A percentile compares a stretch with the other conserved stretches of the same genome.
phyloP scores from a whole-genome alignment of 345 rosid species.

The Hirschfeldia incana region DNA sequence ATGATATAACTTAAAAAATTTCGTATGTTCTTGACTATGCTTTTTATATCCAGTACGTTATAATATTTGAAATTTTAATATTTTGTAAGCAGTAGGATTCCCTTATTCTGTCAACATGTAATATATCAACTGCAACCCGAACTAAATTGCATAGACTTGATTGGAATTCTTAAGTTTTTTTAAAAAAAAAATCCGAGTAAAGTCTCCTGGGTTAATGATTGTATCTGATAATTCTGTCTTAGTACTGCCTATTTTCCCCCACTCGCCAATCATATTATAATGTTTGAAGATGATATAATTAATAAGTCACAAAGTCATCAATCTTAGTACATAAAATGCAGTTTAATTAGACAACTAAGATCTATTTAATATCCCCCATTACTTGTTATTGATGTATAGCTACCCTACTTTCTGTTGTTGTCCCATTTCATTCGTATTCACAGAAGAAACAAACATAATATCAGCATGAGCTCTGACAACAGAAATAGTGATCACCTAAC shows the following conservation, averaged over 20 bases:
- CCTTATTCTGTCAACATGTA: slow-evolving; percentile 8
- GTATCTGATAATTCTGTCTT: not conserved
- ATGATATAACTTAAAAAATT: not conserved
- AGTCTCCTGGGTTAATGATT: slow-evolving; percentile 1
- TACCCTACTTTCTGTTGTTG: not conserved
- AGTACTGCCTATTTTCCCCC: not conserved
- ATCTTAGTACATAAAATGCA: not conserved
- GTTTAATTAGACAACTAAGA: not conserved
- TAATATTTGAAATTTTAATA: not conserved
- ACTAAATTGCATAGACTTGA: not conserved
- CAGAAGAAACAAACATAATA: not conserved
- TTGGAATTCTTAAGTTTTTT: not conserved
- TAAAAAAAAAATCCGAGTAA: not conserved
- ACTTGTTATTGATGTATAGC: not conserved
- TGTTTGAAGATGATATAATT: not conserved
- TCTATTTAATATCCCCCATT: not conserved
- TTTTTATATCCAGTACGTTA: not conserved
- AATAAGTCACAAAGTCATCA: not conserved
- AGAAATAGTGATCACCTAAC: not conserved
- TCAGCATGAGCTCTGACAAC: slow-evolving; percentile 19
- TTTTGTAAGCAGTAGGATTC: not conserved
- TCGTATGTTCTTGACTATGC: slow-evolving; percentile 16
- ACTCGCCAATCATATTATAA: not conserved
- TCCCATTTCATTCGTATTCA: not conserved
- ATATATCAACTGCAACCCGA: not conserved